A percentile compares a stretch with the other conserved stretches of the same genome.
These are phyloP conservation scores for Hypomyces perniciosus DNA, from an alignment of 2,329 filamentous ascomycete genomes.

Conservation along the genomic window DNA sequence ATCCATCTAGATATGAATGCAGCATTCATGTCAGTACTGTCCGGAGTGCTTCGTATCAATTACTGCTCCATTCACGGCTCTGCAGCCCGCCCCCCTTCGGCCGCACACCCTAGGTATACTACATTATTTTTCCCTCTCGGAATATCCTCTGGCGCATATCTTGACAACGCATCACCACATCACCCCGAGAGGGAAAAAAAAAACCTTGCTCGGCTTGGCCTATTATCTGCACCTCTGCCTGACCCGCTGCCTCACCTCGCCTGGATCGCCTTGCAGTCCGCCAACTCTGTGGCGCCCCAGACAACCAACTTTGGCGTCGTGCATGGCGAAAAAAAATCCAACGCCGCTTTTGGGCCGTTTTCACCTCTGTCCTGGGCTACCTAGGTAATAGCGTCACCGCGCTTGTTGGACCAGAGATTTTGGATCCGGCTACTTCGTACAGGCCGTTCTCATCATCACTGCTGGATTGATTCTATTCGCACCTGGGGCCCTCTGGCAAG, in stretches of 20 bases:
- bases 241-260: constrained; percentile 19
- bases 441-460: too few species aligned
- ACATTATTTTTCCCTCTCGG: constrained; percentile 17
- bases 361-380: neutral
- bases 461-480: neutral
- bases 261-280: constrained; percentile 6
- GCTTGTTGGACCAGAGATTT: constrained; percentile 19
- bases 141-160: constrained; percentile 28
- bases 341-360: constrained; percentile 20
- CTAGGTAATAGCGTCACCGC: constrained; percentile 25
- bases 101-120: neutral
- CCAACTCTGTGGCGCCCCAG: neutral
- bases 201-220: neutral
- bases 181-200: constrained; percentile 10
- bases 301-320: constrained; percentile 4
- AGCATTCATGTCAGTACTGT: too few species aligned
- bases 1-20: too few species aligned
- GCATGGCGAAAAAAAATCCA: constrained; percentile 16
- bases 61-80: too few species aligned
- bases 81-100: too few species aligned
- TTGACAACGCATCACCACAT: constrained; percentile 49
- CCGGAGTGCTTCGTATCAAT: too few species aligned
- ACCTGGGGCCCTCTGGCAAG: constrained; percentile 14
- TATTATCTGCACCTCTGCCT: constrained; percentile 20
- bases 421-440: too few species aligned